Evolutionary conservation across 2,329 filamentous ascomycete species (phyloP).

Genomic region (Fusarium caatingaense): DNA sequence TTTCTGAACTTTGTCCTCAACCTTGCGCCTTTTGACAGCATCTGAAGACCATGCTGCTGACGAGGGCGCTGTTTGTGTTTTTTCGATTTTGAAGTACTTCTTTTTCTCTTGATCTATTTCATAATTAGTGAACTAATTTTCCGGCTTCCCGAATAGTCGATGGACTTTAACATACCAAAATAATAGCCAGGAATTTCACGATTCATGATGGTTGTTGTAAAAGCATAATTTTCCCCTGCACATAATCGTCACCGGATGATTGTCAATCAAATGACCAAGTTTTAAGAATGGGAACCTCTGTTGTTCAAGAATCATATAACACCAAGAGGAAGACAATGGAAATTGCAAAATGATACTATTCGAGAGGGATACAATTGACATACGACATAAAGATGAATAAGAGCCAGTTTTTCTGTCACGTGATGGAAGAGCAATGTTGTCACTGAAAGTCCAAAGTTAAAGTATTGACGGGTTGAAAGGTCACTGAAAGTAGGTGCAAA

Average conservation of each 20-base stretch:
- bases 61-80: constrained; percentile 63
- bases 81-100: constrained; percentile 76
- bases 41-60: constrained; percentile 66
- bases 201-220: constrained; percentile 43
- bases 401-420: background rate
- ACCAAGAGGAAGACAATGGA: background rate
- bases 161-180: constrained; percentile 55
- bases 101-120: constrained; percentile 64
- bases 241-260: background rate
- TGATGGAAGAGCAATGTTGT: background rate
- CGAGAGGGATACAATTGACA: too few species aligned
- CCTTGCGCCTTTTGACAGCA: constrained; percentile 67
- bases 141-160: background rate
- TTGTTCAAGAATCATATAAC: background rate
- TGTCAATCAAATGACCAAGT: background rate
- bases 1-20: constrained; percentile 54
- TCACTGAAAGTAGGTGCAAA: background rate
- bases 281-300: background rate
- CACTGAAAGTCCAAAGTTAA: background rate
- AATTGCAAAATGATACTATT: too few species aligned
- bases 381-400: too few species aligned
- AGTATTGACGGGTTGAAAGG: background rate
- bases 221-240: background rate
- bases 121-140: background rate
- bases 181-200: constrained; percentile 65